Base-by-base conservation (phyloP, 2,329 filamentous ascomycete genomes). In the Penicillium sp. region DNA sequence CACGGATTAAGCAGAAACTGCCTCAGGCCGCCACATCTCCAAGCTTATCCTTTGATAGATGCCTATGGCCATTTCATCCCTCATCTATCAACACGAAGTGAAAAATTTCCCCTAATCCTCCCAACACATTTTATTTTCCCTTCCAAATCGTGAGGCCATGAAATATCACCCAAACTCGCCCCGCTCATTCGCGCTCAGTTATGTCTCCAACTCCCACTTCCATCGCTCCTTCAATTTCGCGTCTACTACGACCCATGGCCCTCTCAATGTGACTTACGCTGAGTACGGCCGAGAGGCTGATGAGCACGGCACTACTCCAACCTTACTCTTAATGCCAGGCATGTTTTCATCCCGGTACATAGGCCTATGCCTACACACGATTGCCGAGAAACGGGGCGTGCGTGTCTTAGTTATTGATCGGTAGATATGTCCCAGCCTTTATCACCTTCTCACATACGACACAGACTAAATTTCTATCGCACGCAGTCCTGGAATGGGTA, bases 401-500 rank as follows among this genome's bases (percentile, higher is more conserved):
- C 51, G 46, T 18, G 32, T 53, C 7, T 16, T 53, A 8, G 51
- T 53, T 27, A 46, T 50, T 29, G 51, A 53, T 34, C 51, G 51
- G 51, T 53, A 44, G 18, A 23, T 34, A 27, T 10, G 26, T 5
- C 34, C 16, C 26, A 26, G 5, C 4, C 7, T 6, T 36, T 8
- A 11, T 23, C 11, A 18, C 9, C 9, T 8, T 13, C 5, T 34
- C 10, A 27, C 23, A 18, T 26, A 4, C 16, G 11, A 29, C 7
- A 13, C 13, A 9, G 19, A 35, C 19, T 30, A 35, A 43, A 1
- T 6, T 19, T 6, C 14, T 13, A 29, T 38, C 18, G 2, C 11
- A 23, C 13, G 14, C 26, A 77, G 77, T 57, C 74, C 76, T 13
- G 75, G 71, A n/a, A 70, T 78, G 53, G 77, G 78, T 2, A 74